Evolutionary conservation across 2,329 filamentous ascomycete genomes (phyloP), one percentile per base, ranked within the genome.

Genomic region (Elsinoe fawcettii): DNA sequence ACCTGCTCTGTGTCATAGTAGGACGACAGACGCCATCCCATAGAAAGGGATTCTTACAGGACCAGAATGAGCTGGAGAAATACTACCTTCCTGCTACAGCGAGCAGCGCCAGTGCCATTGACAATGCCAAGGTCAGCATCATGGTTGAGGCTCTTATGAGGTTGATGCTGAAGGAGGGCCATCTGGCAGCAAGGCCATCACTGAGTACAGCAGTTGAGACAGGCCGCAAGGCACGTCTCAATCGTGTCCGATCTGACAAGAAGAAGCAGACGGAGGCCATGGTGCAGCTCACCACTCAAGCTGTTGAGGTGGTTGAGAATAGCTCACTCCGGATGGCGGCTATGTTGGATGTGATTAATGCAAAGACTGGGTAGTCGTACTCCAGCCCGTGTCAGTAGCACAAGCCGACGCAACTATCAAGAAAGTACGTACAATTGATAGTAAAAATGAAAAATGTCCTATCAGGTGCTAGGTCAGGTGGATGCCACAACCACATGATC

Each of bases 51-150:
- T 71, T 69, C n/a, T 67, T 85, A 18, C 76, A 14, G 5, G 14
- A 69, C 3, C 76, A 79, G 60, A 51, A 66, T 0, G 75, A 77
- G 14, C 71, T 85, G 18, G 76, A 81, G 59, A 61, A 75, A 43
- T 84, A 83, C 64, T 91, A 83, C 67, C 76, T 90, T 1, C 81
- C 81, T 0, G 83, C 79, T 62, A 75, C 85, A 0, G 86, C 88
- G 1, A 84, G 81, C 59, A 82, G 78, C 0, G 74, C 79, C 12
- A 77, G 75, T 5, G 69, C 79, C 0, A 78, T 81, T 18, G 86
- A 90, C 61, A 91, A 93, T 63, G 84, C 85, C 25, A 87, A 87
- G 67, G 76, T 91, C 36, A 84, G 85, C 1, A 70, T 91, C 8
- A 69, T 87, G 27, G 72, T 90, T 0, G 88, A 92, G 70, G 77